Evolutionary conservation across 305 asterid species (phyloP).

Genomic region (Fraxinus baroniana): DNA sequence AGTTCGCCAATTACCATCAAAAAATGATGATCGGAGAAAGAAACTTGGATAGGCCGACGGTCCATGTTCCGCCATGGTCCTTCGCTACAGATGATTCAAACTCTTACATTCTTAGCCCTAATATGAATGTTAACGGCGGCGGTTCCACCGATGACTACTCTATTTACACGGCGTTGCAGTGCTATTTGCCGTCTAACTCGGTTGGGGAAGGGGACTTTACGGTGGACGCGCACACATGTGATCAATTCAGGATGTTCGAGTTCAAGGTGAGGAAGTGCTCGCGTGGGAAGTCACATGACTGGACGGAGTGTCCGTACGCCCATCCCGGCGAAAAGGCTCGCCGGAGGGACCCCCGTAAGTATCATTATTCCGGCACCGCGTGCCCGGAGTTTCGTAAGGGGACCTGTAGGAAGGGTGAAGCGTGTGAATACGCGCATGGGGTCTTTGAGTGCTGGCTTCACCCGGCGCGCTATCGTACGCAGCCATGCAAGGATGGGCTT

Average conservation of each 20-base stretch:
- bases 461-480: conserved; percentile 28
- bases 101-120: background rate
- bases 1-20: too few relatives aligned
- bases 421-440: conserved; percentile 29
- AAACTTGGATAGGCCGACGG: conserved; percentile 17
- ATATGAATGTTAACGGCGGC: background rate
- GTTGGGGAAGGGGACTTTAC: conserved; percentile 27
- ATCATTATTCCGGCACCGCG: conserved; percentile 44
- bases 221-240: conserved; percentile 40
- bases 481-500: conserved; percentile 22
- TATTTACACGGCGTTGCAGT: background rate
- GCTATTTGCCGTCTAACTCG: conserved; percentile 41
- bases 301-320: conserved; percentile 61
- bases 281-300: conserved; percentile 51
- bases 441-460: conserved; percentile 33
- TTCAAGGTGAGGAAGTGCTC: conserved; percentile 50
- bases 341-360: conserved; percentile 55
- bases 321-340: conserved; percentile 57
- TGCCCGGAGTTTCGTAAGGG: conserved; percentile 57
- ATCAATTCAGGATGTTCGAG: conserved; percentile 49
- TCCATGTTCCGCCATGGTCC: conserved; percentile 44
- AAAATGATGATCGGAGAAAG: conserved; percentile 48
- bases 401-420: conserved; percentile 34
- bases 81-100: background rate
- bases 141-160: conserved; percentile 24